Conservation (phyloP, 1,284 basidiomycete genomes). For the Paramarasmius palmivorus region DNA sequence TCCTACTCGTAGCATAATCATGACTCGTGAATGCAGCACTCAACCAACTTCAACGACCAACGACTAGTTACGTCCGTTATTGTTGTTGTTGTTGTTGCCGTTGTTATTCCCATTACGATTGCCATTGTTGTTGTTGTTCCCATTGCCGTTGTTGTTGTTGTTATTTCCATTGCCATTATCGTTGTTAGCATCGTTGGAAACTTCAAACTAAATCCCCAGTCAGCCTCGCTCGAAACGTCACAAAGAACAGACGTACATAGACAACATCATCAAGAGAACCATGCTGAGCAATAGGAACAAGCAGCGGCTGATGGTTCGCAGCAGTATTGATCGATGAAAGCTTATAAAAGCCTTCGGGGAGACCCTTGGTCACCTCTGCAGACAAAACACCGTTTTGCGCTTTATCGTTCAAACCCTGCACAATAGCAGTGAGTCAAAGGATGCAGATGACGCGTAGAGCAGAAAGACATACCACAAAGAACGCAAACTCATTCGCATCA, state of each 20-base stretch:
- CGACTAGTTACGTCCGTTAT: no score
- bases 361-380: constrained; percentile 51
- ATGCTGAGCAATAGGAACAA: constrained; percentile 61
- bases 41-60: no score
- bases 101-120: constrained; percentile 3
- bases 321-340: constrained; percentile 56
- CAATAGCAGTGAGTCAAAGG: not conserved
- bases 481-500: constrained; percentile 57
- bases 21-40: no score
- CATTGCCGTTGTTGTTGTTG: not conserved
- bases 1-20: no score
- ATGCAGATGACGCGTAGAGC: not conserved
- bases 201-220: constrained; percentile 7
- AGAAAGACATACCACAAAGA: constrained; percentile 58
- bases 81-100: no score
- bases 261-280: constrained; percentile 25
- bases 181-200: constrained; percentile 1
- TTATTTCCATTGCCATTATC: constrained; percentile 6
- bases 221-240: not conserved
- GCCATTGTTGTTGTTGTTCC: not conserved
- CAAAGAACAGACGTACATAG: constrained; percentile 42
- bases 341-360: constrained; percentile 64
- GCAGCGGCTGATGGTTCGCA: constrained; percentile 65
- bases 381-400: constrained; percentile 45
- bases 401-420: not conserved